Conservation (phyloP, 768 basidiomycete species). For the Suillus clintonianus region DNA sequence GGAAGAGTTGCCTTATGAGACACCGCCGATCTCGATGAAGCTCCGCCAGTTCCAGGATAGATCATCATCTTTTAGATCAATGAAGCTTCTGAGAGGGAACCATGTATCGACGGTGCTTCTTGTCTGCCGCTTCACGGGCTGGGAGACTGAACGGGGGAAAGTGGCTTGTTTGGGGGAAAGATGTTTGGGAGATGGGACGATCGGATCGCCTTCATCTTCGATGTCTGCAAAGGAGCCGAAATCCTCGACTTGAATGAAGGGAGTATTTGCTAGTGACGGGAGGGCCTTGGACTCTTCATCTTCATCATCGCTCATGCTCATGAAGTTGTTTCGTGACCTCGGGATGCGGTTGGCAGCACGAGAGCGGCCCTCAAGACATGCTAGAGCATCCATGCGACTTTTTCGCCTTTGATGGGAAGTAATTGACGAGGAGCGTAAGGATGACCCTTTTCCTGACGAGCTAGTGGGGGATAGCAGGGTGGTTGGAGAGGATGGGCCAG, state of each 20-base stretch:
- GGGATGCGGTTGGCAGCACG: constrained; percentile 22
- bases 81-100: constrained; percentile 65
- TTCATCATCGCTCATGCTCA: constrained; percentile 70
- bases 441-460: constrained; percentile 17
- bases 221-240: constrained; percentile 26
- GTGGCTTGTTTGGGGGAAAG: constrained; percentile 13
- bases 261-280: constrained; percentile 10
- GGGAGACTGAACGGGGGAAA: constrained; percentile 10
- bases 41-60: constrained; percentile 59
- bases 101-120: constrained; percentile 49
- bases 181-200: constrained; percentile 19
- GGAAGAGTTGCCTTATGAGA: constrained; percentile 12
- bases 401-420: constrained; percentile 46
- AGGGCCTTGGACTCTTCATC: constrained; percentile 36
- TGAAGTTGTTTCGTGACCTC: constrained; percentile 51
- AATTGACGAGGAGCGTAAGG: constrained; percentile 36
- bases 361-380: constrained; percentile 60
- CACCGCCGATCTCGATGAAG: constrained; percentile 58
- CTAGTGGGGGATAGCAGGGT: constrained; percentile 14
- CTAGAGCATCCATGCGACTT: constrained; percentile 63
- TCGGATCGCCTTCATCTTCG: constrained; percentile 33
- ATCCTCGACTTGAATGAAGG: constrained; percentile 22
- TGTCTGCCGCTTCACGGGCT: constrained; percentile 29
- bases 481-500: constrained; percentile 22
- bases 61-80: constrained; percentile 58